Conservation (phyloP, 1,284 basidiomycete species). For the Malassezia psittaci region DNA sequence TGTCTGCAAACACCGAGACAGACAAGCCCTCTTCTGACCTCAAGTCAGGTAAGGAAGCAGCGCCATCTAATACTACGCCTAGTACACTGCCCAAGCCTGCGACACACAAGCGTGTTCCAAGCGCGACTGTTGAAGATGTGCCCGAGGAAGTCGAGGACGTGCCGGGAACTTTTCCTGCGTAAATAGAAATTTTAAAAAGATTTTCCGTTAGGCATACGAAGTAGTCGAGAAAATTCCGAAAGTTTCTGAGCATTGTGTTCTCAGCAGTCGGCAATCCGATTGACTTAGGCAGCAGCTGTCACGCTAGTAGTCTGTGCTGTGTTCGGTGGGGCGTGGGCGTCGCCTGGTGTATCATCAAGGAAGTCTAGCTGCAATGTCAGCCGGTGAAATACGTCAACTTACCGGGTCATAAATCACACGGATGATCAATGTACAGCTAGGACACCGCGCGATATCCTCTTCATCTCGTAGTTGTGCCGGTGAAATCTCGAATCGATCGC, state of each 20-base stretch:
- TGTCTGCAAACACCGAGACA: no score
- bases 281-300: background rate
- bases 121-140: background rate
- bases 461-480: slow-evolving; percentile 68
- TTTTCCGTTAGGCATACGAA: background rate
- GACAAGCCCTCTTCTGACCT: no score
- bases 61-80: no score
- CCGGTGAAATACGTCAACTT: background rate
- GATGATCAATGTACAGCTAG: slow-evolving; percentile 86
- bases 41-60: no score
- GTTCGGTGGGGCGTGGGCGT: background rate
- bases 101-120: background rate
- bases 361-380: slow-evolving; percentile 50
- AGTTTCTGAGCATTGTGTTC: background rate
- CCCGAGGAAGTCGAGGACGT: background rate
- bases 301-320: background rate
- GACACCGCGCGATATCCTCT: slow-evolving; percentile 94
- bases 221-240: background rate
- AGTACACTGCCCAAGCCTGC: background rate
- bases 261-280: background rate
- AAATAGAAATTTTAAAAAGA: background rate
- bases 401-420: slow-evolving; percentile 81
- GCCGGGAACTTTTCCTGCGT: background rate
- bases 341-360: background rate
- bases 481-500: slow-evolving; percentile 94